Percentiles rank a stretch among this genome's conserved stretches.
Conservation (phyloP, 2,329 filamentous ascomycete species). For the Kalmusia sp. region DNA sequence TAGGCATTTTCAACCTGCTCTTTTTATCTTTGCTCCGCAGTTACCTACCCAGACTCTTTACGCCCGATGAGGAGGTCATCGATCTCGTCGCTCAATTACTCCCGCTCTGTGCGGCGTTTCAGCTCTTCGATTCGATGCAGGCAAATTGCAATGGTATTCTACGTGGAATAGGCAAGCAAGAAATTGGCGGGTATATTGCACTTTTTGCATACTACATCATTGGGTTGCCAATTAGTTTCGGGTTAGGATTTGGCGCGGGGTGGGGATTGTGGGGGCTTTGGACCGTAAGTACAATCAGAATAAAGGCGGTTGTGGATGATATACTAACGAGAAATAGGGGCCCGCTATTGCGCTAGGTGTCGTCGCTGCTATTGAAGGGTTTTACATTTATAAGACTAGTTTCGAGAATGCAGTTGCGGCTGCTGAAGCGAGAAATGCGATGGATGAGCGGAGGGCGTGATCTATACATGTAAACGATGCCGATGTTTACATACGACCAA, state of each 20-base stretch:
- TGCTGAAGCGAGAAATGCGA: conserved; percentile 62
- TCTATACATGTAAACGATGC: too few relatives aligned
- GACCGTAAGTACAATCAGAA: conserved; percentile 59
- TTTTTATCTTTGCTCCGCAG: conserved; percentile 73
- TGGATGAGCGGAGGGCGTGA: conserved; percentile 6
- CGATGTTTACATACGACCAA: too few relatives aligned
- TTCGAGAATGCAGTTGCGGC: conserved; percentile 68
- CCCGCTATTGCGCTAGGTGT: conserved; percentile 69
- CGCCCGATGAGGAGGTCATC: conserved; percentile 70
- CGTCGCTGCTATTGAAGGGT: conserved; percentile 62
- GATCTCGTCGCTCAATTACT: conserved; percentile 72
- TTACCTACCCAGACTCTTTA: conserved; percentile 78
- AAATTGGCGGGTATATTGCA: conserved; percentile 88
- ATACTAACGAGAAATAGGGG: conserved; percentile 38
- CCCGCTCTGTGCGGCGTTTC: conserved; percentile 85
- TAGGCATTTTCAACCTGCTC: conserved; percentile 81
- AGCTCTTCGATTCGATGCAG: conserved; percentile 84
- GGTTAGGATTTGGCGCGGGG: conserved; percentile 74
- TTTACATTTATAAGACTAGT: conserved; percentile 62
- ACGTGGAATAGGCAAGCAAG: conserved; percentile 85
- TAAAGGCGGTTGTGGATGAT: background rate
- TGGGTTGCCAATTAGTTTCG: conserved; percentile 83
- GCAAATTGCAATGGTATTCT: conserved; percentile 84
- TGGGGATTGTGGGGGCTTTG: conserved; percentile 85
- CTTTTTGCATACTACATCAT: conserved; percentile 86